Base-by-base conservation (phyloP, 2,329 filamentous ascomycete species). In the Pseudocercospora fuligena region DNA sequence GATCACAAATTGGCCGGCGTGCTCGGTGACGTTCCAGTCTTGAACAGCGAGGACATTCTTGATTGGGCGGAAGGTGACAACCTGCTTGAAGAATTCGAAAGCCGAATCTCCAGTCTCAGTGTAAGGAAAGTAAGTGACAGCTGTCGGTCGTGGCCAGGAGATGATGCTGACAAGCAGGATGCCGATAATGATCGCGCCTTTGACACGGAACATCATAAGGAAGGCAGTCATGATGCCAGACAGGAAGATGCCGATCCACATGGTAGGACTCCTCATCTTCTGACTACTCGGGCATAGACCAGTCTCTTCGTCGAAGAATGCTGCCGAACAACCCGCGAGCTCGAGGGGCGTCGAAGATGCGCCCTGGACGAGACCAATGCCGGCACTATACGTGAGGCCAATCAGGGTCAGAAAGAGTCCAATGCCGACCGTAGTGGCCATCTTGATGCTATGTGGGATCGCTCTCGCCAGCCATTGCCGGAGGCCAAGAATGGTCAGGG, bases 241-340 rank as follows among this genome's bases (percentile, higher is more conserved):
- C 72, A 90, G 92, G 83, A 96, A 95, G 73, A 96, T 93, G 43
- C 92, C 93, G 60, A 96, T 85, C 93, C 93, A 97, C 87, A 96
- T 88, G 25, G 90, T 88, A 0, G 92, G 91, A 74, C 86, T 92
- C 67, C 92, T 88, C 92, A 97, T 94, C 84, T 93, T 93, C 63
- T 86, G 82, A 21, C 82, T 82, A 59, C 82, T 81, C 0, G 87
- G 86, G 77, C 92, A 95, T 6, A 87, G 73, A 9, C 90, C 90
- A 4, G 53, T 56, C 23, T 80, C 80, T 64, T 72, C 73, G 72
- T 79, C 69, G 70, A 75, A 67, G 66, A 72, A 83, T 56, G 89
- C 83, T 0, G 83, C 74, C 0, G 86, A 84, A 72, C 93, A 97
- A 27, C 92, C 93, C 0, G 90, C 92, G 49, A 96, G 83, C 69